Conservation (phyloP, 768 basidiomycete genomes). For the Rhodotorula graminis region DNA sequence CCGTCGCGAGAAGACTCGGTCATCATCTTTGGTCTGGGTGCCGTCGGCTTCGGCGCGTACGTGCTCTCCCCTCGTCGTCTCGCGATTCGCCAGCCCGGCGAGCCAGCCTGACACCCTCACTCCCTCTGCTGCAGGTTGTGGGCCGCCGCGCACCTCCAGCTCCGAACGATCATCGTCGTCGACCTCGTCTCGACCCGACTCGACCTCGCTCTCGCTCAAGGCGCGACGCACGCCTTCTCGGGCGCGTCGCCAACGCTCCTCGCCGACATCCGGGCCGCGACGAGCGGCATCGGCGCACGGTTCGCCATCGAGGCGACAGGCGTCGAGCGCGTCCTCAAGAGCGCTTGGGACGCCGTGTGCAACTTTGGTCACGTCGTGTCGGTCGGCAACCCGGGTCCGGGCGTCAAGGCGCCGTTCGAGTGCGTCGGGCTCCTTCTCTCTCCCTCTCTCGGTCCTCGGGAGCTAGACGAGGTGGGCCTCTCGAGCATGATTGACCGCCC, state of each 20-base stretch:
- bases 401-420: conserved; percentile 6
- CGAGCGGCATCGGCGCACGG: conserved; percentile 29
- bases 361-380: conserved; percentile 14
- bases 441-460: not conserved
- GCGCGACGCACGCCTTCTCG: conserved; percentile 37
- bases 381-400: conserved; percentile 28
- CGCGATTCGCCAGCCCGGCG: not conserved
- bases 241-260: conserved; percentile 24
- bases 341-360: conserved; percentile 22
- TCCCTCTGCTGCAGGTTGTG: conserved; percentile 8
- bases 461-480: no score
- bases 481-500: no score
- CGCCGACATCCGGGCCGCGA: conserved; percentile 22
- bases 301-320: conserved; percentile 40
- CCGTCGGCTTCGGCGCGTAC: conserved; percentile 39
- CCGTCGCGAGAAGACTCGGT: conserved; percentile 2
- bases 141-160: conserved; percentile 28
- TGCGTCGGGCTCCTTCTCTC: not conserved
- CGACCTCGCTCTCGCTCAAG: conserved; percentile 34
- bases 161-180: conserved; percentile 39
- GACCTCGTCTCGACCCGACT: conserved; percentile 34
- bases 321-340: conserved; percentile 25
- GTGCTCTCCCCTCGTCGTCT: not conserved
- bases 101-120: not conserved
- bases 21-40: conserved; percentile 39